Base-by-base conservation (phyloP, 2,329 filamentous ascomycete genomes). In the Beauveria australis region DNA sequence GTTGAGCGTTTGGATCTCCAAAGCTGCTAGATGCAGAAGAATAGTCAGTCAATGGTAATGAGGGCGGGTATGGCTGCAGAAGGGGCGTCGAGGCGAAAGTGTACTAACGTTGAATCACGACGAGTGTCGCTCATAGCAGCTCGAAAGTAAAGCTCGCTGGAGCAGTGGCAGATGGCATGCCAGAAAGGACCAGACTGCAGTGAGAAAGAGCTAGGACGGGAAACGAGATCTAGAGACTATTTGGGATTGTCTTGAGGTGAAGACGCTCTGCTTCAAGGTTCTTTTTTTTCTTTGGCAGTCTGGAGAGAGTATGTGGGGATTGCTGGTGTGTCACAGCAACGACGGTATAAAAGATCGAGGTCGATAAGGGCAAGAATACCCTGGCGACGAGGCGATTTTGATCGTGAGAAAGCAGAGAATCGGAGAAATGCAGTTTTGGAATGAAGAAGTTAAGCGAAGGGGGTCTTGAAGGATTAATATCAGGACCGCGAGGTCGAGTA, bases 51-150 rank as follows among this genome's bases (percentile, higher is more conserved):
- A 26, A 43, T 41, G 43, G 24, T 12, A 28, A 41, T 7, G 24
- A 33, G 30, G n/a, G 63, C 55, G 51, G 22, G 10, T 14, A 49
- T 8, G 22, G 18, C 30, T 12, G 26, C 8, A 3, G 8, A 24
- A 53, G 41, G 30, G 18, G 37, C 30, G 22, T 46, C 4, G n/a
- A 47, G 22, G 30, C 19, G 62, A 63, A 62, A 64, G 59, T 44
- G 60, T 43, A 26, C 57, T 58, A 49, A 66, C 83, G 82, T 85
- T 71, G 78, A 76, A 74, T 75, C 74, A 71, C 74, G 74, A 75
- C 79, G 79, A 75, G 85, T 80, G 75, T 79, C 80, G 79, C 78
- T 86, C 84, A 87, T 87, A 85, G 81, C 83, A 84, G 66, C 69
- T 74, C 66, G 63, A 62, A 63, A 61, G 60, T 49, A 59, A 57